Percentiles rank a stretch among this genome's conserved stretches.
These are phyloP conservation scores for Lycium barbarum DNA, from an alignment of 257 asterid species.

Conservation along the genomic window DNA sequence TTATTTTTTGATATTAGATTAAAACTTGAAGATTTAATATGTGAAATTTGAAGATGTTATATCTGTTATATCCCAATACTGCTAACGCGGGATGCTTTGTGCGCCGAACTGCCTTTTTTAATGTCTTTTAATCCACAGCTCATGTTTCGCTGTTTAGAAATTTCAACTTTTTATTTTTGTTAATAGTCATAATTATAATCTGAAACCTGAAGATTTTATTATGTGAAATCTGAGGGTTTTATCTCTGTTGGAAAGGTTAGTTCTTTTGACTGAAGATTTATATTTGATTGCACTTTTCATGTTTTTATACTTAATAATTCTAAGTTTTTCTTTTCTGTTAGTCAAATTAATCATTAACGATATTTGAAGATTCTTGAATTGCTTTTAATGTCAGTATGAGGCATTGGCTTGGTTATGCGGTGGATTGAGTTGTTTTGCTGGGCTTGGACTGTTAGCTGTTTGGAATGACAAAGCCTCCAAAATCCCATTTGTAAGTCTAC, in stretches of 20 bases:
- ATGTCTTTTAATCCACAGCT: too few relatives aligned
- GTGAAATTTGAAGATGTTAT: neutral
- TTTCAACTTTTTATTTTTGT: too few relatives aligned
- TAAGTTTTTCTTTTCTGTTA: neutral
- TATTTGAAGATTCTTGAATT: neutral
- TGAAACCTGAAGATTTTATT: neutral
- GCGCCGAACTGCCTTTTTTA: too few relatives aligned
- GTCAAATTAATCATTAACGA: neutral
- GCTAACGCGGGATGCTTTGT: too few relatives aligned
- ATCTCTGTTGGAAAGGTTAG: neutral
- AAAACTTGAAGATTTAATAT: neutral
- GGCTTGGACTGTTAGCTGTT: slow-evolving; percentile 76
- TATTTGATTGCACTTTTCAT: neutral
- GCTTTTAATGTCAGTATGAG: slow-evolving; percentile 63
- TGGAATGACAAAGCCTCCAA: slow-evolving; percentile 96
- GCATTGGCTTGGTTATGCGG: slow-evolving; percentile 93
- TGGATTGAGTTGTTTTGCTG: slow-evolving; percentile 74
- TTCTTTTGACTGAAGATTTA: neutral
- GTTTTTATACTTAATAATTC: neutral
- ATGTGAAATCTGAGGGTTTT: neutral
- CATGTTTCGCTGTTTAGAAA: too few relatives aligned
- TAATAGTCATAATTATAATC: too few relatives aligned
- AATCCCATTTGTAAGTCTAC: slow-evolving; percentile 83
- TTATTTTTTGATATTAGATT: neutral
- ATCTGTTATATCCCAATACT: neutral